Base-by-base conservation (phyloP, 768 basidiomycete genomes). In the Nidularia pulvinata region DNA sequence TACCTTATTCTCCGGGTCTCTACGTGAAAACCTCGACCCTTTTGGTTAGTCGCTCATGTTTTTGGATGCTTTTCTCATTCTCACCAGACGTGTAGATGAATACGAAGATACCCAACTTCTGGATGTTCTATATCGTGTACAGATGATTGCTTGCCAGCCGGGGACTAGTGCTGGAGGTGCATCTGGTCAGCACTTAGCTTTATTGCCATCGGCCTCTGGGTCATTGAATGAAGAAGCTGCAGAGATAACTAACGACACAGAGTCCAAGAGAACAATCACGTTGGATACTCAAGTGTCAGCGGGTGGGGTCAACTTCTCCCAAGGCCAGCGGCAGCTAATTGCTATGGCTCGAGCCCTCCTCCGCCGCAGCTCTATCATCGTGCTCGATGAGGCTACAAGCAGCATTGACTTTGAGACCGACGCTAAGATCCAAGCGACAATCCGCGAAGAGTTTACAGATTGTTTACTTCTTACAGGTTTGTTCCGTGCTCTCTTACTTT, bases 261-360 rank as follows among this genome's bases (percentile, higher is more conserved):
- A 89, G 19, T 51, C 61, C 33, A 88, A 82, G 62, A 77, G 75
- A 1, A 73, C 73, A 0, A 73, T 95, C 32, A 77, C 83, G 0
- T 76, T 96, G 3, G 84, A 91, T 16, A 91, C 88, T 0, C 84
- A 88, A 55, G 88, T 96, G 7, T 91, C 91, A 0, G 79, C 91
- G 1, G 93, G 93, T 0, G 94, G 94, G 0, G 78, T 85, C 33
- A 96, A 97, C 72, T 95, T 97, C 68, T 95, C 91, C 1, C 91
- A 94, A 55, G 95, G 95, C 7, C 94, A 98, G 64, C 69, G 93
- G 7, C 95, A 98, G 61, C 72, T 93, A 13, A 89, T 94, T 50
- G 88, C 91, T 1, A 88, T 93, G 88, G 92, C 91, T 0, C 80
- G 92, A 5, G 91, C 92, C 0, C 72, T 93, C 19, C 73, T 93